Percentiles rank a stretch among this genome's conserved stretches.
Evolutionary conservation across 1,139 yeast genomes (phyloP).

Genomic region (Yamadazyma epiphylla): DNA sequence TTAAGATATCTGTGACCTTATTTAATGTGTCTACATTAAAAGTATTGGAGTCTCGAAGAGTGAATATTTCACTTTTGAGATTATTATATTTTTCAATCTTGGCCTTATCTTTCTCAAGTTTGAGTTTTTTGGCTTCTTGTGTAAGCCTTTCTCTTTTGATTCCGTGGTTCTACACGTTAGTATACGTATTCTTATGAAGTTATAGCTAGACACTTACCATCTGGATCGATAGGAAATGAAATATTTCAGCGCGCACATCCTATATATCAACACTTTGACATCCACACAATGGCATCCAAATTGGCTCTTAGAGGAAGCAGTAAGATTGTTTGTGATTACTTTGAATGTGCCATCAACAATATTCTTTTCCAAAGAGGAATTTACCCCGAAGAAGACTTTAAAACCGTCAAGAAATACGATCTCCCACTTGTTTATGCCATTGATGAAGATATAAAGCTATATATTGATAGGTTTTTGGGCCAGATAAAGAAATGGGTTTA

Average conservation of each 20-base stretch:
- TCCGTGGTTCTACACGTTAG: slow-evolving; percentile 54
- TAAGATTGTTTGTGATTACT: slow-evolving; percentile 76
- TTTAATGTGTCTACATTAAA: slow-evolving; percentile 44
- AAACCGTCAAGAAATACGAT: slow-evolving; percentile 76
- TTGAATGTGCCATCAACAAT: slow-evolving; percentile 74
- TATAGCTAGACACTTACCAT: slow-evolving; percentile 10
- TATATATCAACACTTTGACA: not conserved
- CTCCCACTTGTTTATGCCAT: slow-evolving; percentile 67
- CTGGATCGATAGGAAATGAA: not conserved
- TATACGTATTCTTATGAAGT: not conserved
- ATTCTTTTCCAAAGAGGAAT: slow-evolving; percentile 88
- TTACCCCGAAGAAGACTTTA: slow-evolving; percentile 86
- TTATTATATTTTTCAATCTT: slow-evolving; percentile 54
- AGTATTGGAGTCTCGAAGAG: slow-evolving; percentile 23
- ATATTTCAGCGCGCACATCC: slow-evolving; percentile 7
- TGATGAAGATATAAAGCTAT: slow-evolving; percentile 73
- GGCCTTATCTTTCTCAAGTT: slow-evolving; percentile 49
- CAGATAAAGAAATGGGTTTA: slow-evolving; percentile 83
- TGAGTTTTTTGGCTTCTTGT: slow-evolving; percentile 52
- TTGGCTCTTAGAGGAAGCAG: slow-evolving; percentile 76
- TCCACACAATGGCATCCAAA: slow-evolving; percentile 19
- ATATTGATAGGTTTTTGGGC: slow-evolving; percentile 63
- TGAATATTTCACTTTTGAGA: slow-evolving; percentile 42
- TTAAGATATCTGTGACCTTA: slow-evolving; percentile 49
- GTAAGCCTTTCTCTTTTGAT: slow-evolving; percentile 58